Percentiles rank a stretch among this genome's conserved stretches.
phyloP scores from a whole-genome alignment of 2,329 filamentous ascomycete genomes.

The Arthrocladium fulminans region DNA sequence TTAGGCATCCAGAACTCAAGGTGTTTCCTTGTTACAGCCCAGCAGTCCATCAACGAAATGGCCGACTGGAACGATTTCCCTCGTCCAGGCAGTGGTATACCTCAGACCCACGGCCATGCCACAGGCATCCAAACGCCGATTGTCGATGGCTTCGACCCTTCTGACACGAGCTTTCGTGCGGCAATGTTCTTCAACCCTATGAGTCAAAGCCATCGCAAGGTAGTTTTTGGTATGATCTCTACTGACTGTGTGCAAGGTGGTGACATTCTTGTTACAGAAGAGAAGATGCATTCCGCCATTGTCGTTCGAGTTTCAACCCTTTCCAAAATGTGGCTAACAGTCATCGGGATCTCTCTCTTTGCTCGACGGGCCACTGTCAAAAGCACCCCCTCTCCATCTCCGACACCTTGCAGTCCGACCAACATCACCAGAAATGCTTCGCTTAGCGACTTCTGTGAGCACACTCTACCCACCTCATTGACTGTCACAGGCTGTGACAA shows the following conservation, averaged over 20 bases:
- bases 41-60: slow-evolving; percentile 4
- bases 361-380: slow-evolving; percentile 4
- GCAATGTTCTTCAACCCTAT: slow-evolving; percentile 7
- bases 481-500: slow-evolving; percentile 1
- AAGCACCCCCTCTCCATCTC: neutral
- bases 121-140: slow-evolving; percentile 7
- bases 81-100: neutral
- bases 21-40: slow-evolving; percentile 2
- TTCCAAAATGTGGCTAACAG: slow-evolving; percentile 5
- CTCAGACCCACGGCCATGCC: neutral
- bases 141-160: slow-evolving; percentile 8
- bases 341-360: slow-evolving; percentile 6
- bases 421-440: neutral
- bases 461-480: slow-evolving; percentile 2
- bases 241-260: neutral
- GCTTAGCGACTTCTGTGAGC: slow-evolving; percentile 5
- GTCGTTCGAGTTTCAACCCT: slow-evolving; percentile 4
- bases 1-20: slow-evolving; percentile 2
- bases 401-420: neutral
- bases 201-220: neutral
- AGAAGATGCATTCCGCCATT: neutral
- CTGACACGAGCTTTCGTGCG: slow-evolving; percentile 3
- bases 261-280: slow-evolving; percentile 1
- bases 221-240: slow-evolving; percentile 5
- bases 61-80: slow-evolving; percentile 6